Evolutionary conservation across 495 filamentous ascomycete genomes (phyloP).

Genomic region (Lichenothelia convexa): DNA sequence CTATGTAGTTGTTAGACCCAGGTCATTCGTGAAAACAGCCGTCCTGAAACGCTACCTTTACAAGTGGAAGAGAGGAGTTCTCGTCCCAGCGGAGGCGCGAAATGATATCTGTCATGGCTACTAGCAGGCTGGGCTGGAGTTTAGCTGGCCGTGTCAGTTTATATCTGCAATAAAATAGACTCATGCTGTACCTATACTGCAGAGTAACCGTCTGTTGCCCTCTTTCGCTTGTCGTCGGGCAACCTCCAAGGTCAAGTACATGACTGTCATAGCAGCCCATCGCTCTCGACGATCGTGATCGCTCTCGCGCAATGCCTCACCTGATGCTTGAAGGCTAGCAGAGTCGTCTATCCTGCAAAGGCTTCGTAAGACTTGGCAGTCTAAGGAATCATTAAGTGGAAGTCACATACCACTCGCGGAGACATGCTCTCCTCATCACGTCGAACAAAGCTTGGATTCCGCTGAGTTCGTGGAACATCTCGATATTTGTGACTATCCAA

Average conservation of each 20-base stretch:
- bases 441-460: constrained; percentile 14
- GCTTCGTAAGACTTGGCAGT: constrained; percentile 6
- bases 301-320: constrained; percentile 6
- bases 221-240: constrained; percentile 16
- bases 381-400: neutral
- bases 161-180: neutral
- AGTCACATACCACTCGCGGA: neutral
- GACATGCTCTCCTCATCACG: constrained; percentile 5
- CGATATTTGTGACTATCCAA: constrained; percentile 18
- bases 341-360: neutral
- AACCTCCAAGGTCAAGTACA: constrained; percentile 22
- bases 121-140: constrained; percentile 49
- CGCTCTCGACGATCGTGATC: constrained; percentile 16
- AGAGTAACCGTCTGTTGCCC: constrained; percentile 6
- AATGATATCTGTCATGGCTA: constrained; percentile 55
- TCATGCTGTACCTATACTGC: neutral
- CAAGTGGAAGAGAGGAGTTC: constrained; percentile 39
- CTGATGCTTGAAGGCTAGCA: constrained; percentile 6
- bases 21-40: neutral
- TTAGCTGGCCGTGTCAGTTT: neutral
- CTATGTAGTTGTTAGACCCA: constrained; percentile 16
- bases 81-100: constrained; percentile 82
- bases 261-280: constrained; percentile 21
- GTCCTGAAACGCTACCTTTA: constrained; percentile 27
- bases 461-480: constrained; percentile 11